Evolutionary conservation across 176 grass and related monocot species (phyloP), one percentile per base, ranked within the genome.

Genomic region (Typha latifolia): DNA sequence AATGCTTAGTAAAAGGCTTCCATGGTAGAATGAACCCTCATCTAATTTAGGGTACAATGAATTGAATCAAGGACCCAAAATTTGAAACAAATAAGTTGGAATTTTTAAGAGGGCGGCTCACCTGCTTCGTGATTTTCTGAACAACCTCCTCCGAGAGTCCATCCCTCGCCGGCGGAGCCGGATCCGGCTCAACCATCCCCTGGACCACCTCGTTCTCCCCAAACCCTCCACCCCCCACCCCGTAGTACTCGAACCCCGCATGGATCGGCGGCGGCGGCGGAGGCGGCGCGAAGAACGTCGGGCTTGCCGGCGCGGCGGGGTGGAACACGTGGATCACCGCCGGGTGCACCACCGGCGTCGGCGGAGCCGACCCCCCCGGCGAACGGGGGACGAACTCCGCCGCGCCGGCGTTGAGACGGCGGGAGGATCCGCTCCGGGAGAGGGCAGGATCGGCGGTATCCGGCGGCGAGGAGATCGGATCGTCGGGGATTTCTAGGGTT

Each of bases 51-150:
- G 37, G 8, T 18, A 22, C 18, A 4, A 55, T 5, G 18, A 16
- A 4, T 9, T 16, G 20, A 19, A 51, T 31, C 4, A 55, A 56
- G 27, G 29, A 79, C 18, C 32, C 23, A 64, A 5, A 59, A 69
- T 43, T 53, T 24, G 64, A 66, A 61, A 34, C 16, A 82, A 87
- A 31, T 64, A 69, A 68, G 7, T 16, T 52, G 62, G 14, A 32
- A 0, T 12, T 12, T 43, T 12, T 13, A 59, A 11, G 27, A 22
- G 81, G 88, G 48, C 19, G 32, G 72, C 24, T 62, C 20, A 84
- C 90, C 90, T 95, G 90, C 75, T 95, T 95, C 16, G 81, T 90
- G 78, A 95, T 84, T 81, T 90, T 95, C 74, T 87, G 84, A 67
- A 84, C 72, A 69, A 81, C 72, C 12, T 95, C 90, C 48, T 90